Evolutionary conservation across 768 basidiomycete species (phyloP).

Genomic region (Saitozyma podzolica): DNA sequence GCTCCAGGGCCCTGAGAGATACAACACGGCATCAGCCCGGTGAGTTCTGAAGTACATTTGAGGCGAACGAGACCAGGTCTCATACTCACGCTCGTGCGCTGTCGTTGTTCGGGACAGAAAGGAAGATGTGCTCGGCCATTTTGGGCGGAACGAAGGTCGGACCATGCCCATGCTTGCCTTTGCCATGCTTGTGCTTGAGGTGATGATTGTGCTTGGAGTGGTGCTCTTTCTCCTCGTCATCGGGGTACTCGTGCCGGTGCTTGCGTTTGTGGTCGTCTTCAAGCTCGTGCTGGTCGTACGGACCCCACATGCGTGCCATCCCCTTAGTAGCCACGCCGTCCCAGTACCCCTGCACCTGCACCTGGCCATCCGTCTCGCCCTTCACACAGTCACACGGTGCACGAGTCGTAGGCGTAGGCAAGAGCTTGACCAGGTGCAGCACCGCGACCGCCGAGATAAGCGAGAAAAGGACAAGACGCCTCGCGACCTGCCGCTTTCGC

Average conservation of each 20-base stretch:
- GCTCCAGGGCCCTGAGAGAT: slow-evolving; percentile 30
- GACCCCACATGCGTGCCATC: slow-evolving; percentile 9
- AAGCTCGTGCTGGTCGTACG: background rate
- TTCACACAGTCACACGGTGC: background rate
- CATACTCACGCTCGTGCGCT: slow-evolving; percentile 44
- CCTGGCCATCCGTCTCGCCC: background rate
- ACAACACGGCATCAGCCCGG: background rate
- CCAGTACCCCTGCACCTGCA: slow-evolving; percentile 13
- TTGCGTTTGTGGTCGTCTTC: background rate
- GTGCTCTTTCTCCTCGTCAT: slow-evolving; percentile 1
- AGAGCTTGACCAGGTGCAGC: background rate
- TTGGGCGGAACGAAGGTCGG: slow-evolving; percentile 24
- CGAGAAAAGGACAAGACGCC: slow-evolving; percentile 9
- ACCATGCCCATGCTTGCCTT: slow-evolving; percentile 13
- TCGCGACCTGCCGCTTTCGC: slow-evolving; percentile 5
- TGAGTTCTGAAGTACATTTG: background rate
- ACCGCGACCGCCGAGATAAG: slow-evolving; percentile 4
- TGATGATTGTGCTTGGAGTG: slow-evolving; percentile 18
- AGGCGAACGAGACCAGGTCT: background rate
- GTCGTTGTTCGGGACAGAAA: slow-evolving; percentile 45
- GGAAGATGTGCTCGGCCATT: slow-evolving; percentile 48
- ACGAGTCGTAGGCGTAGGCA: background rate
- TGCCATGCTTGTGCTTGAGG: slow-evolving; percentile 10
- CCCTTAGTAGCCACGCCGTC: slow-evolving; percentile 21
- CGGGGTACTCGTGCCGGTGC: background rate